Base-by-base conservation (phyloP, 2,329 filamentous ascomycete species). In the Hymenoscyphus fructigenus region DNA sequence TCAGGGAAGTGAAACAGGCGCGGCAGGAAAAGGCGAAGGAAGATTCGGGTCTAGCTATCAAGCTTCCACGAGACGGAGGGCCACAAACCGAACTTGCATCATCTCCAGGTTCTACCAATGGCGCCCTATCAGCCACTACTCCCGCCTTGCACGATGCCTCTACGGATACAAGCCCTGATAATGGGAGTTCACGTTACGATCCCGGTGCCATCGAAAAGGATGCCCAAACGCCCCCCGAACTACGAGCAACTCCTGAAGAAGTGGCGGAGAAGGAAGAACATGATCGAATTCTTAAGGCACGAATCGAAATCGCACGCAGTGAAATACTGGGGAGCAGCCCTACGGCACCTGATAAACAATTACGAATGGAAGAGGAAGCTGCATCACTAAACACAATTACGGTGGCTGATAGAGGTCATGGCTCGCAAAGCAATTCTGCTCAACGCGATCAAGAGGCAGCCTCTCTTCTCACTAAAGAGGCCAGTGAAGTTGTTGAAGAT, bases 91-190 rank as follows among this genome's bases (percentile, higher is more conserved):
- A 86, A 68, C 76, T 78, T 2, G 70, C 81, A 5, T 86, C 83
- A 2, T 87, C 85, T 1, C 83, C 85, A 17, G 81, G 79, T 2
- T 94, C 91, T 5, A 93, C 90, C 0, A 79, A 85, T 62, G 87
- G 83, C 36, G 84, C 88, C 1, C 88, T 89, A 71, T 93, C 90
- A 55, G 88, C 88, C 62, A 87, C 89, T 26, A 95, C 91, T 0
- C 90, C 91, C 1, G 85, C 84, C 41, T 83, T 88, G 47, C 84
- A 88, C 66, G 85, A 89, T 67, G 84, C 83, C 6, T 93, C 91
- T 1, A 86, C 90, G 0, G 88, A 90, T 69, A 93, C 91, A 1
- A 93, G 90, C 70, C 88, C 90, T 1, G 90, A 90, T 62, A 85
- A 89, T 62, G 89, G 92, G 59, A 83, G 81, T 20, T 80, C 84